Evolutionary conservation across 2,329 filamentous ascomycete species (phyloP), one percentile per base, ranked within the genome.

Genomic region (Talaromyces sp.): DNA sequence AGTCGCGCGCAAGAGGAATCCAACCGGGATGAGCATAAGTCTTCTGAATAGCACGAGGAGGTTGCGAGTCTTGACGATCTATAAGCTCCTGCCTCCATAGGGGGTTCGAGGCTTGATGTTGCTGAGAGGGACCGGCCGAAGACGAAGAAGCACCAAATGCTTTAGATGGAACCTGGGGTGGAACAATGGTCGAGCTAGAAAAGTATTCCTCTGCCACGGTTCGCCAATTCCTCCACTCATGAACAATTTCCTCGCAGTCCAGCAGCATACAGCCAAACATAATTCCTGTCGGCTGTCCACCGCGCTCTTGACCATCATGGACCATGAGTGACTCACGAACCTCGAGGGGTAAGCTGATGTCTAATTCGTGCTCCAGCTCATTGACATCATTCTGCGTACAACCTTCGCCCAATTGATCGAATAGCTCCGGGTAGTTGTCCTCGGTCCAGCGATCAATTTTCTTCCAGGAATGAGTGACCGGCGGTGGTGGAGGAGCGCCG

Each of bases 191-290:
- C 41, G 87, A 76, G 45, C 87, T 83, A 48, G 86, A 83, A 66
- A 98, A 84, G 76, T 91, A 97, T 74, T 97, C 92, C 65, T 94
- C 88, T 74, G 97, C 97, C 68, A 99, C 95, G 68, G 87, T 88
- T 72, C 92, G 89, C 95, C 95, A 99, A 75, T 97, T 96, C 72
- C 91, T 90, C 92, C 94, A 98, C 76, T 99, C 95, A 77, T 97
- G 93, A 24, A 97, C 90, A 71, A 99, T 97, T 75, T 99, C 95
- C 78, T 99, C 95, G 74, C 95, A 98, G 77, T 99, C 95, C 65
- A 99, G 86, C 68, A 99, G 81, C 95, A 99, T 99, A 75, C 88
- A 90, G 66, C 93, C 87, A 72, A 99, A 98, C 67, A 99, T 87
- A 70, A 98, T 90, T 68, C 95, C 95, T 0, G 94, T 97, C 0